Evolutionary conservation across 2,329 filamentous ascomycete species (phyloP).

Genomic region (Aphanoascus verrucosus): DNA sequence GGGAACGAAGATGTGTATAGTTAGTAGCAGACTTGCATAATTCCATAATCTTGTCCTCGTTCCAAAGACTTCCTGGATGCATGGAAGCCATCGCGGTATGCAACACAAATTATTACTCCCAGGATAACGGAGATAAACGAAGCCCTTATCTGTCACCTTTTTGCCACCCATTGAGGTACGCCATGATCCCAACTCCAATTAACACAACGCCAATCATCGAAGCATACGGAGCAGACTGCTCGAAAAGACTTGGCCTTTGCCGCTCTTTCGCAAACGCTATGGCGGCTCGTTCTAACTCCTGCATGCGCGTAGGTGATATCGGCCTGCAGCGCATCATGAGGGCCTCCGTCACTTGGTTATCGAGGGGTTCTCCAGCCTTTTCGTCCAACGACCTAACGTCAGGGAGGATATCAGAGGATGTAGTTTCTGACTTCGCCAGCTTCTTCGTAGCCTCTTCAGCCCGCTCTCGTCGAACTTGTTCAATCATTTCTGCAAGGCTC

Average conservation of each 20-base stretch:
- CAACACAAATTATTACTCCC: constrained; percentile 15
- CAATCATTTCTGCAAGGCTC: constrained; percentile 76
- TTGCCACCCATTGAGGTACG: constrained; percentile 76
- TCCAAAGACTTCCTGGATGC: constrained; percentile 11
- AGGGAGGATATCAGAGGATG: constrained; percentile 21
- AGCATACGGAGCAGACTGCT: constrained; percentile 59
- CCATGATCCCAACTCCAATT: constrained; percentile 73
- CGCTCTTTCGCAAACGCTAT: constrained; percentile 30
- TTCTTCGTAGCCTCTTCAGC: constrained; percentile 44
- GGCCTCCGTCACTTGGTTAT: constrained; percentile 24
- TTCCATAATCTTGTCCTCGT: constrained; percentile 13
- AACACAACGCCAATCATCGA: constrained; percentile 75
- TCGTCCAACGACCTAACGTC: constrained; percentile 15
- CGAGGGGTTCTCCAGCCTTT: constrained; percentile 27
- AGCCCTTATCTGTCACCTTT: constrained; percentile 32
- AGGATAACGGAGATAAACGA: constrained; percentile 18
- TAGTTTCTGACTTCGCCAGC: constrained; percentile 13
- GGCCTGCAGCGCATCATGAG: constrained; percentile 6
- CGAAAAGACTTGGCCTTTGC: constrained; percentile 29
- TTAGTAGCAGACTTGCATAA: background rate
- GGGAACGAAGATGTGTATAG: constrained; percentile 2
- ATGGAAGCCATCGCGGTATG: background rate
- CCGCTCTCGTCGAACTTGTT: constrained; percentile 60
- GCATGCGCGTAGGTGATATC: constrained; percentile 30
- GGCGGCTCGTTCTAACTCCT: constrained; percentile 32